Evolutionary conservation across 1,284 basidiomycete species (phyloP), one percentile per base, ranked within the genome.

Genomic region (Ceratobasidium sp.): DNA sequence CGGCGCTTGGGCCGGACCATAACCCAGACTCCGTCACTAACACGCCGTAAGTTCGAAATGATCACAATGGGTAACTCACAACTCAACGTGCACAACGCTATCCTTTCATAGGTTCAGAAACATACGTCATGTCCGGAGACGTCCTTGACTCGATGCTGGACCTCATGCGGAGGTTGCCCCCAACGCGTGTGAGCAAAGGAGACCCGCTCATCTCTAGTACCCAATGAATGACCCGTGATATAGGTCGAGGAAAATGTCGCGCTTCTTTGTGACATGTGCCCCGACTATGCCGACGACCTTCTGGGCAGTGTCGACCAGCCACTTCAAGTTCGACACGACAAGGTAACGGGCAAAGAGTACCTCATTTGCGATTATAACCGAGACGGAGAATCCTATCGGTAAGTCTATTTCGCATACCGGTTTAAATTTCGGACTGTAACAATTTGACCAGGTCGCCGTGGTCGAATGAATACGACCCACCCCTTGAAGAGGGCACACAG

Each of bases 321-420:
- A 12, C 83, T 98, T 73, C 88, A 89, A 76, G 82, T 98, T 62
- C 85, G 86, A 79, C 87, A 86, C 43, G 96, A 98, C 82, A 84
- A 83, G 40, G 84, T 86, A 8, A 89, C 87, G 0, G 93, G 94
- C 12, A 87, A 87, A 74, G 94, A 98, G 69, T 99, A 93, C 77
- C 87, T 99, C 47, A 91, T 92, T 35, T 98, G 96, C 78, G 97
- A 99, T 79, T 99, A 99, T 78, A 99, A 99, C 81, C 85, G 94
- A 35, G 97, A 99, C 77, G 96, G 95, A 2, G 94, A 97, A 76
- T 92, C 92, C 76, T 97, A 94, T 80, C 84, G 96, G 94, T 94
- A 73, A 70, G 83, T 74, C 15, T 34, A 27, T 53, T 29, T 31
- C 47, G 25, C 47, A 50, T 6, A 12, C 52, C 32, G 20, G 13